Percentiles rank a stretch among this genome's conserved stretches.
Evolutionary conservation across 1,284 basidiomycete species (phyloP).

Genomic region (Heterobasidion irregulare): DNA sequence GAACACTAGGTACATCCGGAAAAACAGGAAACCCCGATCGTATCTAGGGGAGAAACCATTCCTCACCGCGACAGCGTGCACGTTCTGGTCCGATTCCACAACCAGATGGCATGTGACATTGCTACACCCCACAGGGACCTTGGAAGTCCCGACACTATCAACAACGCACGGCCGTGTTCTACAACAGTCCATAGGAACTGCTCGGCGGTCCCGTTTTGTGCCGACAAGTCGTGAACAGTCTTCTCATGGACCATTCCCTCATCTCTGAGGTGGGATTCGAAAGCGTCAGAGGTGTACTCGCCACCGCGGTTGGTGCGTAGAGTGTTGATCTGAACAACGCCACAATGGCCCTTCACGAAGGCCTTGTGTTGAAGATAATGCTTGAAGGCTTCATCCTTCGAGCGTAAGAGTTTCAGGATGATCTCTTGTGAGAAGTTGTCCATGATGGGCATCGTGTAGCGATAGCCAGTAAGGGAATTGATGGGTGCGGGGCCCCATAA

Average conservation of each 20-base stretch:
- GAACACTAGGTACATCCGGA: too few species aligned
- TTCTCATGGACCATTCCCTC: conserved; percentile 21
- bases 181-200: conserved; percentile 18
- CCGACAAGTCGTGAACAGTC: conserved; percentile 25
- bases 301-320: not conserved
- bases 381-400: not conserved
- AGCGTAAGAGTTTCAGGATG: not conserved
- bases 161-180: not conserved
- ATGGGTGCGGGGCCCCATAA: not conserved
- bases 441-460: not conserved
- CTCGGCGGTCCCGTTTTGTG: conserved; percentile 26
- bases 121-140: not conserved
- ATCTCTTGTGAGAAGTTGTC: conserved; percentile 1
- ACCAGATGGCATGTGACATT: conserved; percentile 15
- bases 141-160: conserved; percentile 16
- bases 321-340: not conserved
- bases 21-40: too few species aligned
- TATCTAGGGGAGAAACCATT: too few species aligned
- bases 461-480: not conserved
- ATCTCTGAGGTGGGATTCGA: conserved; percentile 16
- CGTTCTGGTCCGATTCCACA: conserved; percentile 23
- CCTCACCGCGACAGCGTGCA: too few species aligned
- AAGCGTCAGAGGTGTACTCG: conserved; percentile 7
- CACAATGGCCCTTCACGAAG: not conserved
- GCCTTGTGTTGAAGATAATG: not conserved